Percentiles rank a stretch among this genome's conserved stretches.
Conservation (phyloP, 192 early-diverging fungal species). For the Radiomyces spectabilis region DNA sequence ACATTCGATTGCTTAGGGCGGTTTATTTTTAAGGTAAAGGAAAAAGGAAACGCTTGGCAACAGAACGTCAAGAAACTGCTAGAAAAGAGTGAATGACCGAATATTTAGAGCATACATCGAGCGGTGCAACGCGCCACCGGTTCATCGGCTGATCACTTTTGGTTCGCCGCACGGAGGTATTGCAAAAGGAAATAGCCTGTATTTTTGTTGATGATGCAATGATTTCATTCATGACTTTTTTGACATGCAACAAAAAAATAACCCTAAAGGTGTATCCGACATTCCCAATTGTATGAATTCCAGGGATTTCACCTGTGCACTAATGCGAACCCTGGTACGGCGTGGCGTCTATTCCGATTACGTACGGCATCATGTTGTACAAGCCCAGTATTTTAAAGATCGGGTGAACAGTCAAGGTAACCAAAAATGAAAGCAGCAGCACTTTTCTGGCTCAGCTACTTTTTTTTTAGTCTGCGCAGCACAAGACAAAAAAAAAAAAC, state of each 20-base stretch:
- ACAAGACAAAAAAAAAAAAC: not conserved
- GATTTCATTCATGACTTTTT: not conserved
- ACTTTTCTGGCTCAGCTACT: too few species aligned
- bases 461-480: not conserved
- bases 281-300: constrained; percentile 67
- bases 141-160: constrained; percentile 78
- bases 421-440: not conserved
- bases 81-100: not conserved
- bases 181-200: not conserved
- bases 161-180: constrained; percentile 75
- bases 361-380: constrained; percentile 76
- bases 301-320: constrained; percentile 50
- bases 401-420: constrained; percentile 9
- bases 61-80: not conserved
- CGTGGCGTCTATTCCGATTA: constrained; percentile 79
- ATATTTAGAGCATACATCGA: constrained; percentile 77
- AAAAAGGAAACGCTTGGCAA: not conserved
- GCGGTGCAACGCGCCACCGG: constrained; percentile 65
- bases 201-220: constrained; percentile 1
- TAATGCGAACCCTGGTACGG: constrained; percentile 74
- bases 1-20: constrained; percentile 6
- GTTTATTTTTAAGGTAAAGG: constrained; percentile 19
- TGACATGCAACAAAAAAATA: not conserved
- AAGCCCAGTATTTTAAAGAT: constrained; percentile 93
- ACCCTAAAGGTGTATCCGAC: constrained; percentile 61